Evolutionary conservation across 2,329 filamentous ascomycete species (phyloP).

Genomic region (Trichothecium roseum): DNA sequence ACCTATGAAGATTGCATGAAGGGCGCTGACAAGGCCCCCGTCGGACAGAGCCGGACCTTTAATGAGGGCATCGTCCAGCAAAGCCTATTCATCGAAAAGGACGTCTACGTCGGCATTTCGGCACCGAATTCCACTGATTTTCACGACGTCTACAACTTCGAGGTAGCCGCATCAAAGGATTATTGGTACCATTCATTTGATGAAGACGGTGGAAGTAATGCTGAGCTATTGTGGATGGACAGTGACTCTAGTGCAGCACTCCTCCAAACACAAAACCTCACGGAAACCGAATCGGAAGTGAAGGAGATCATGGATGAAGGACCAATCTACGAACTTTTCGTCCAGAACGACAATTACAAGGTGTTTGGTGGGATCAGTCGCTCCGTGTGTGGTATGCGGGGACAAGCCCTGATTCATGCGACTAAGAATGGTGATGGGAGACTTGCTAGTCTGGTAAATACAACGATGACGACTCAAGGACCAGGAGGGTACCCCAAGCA

Average conservation of each 20-base stretch:
- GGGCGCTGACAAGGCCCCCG: constrained; percentile 10
- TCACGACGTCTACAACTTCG: constrained; percentile 62
- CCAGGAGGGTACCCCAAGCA: constrained; percentile 63
- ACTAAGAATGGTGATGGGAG: constrained; percentile 37
- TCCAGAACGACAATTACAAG: constrained; percentile 48
- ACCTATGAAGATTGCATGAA: constrained; percentile 24
- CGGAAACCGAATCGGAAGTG: constrained; percentile 42
- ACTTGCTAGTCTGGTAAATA: constrained; percentile 35
- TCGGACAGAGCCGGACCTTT: constrained; percentile 33
- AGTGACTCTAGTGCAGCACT: constrained; percentile 72
- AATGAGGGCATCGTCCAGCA: constrained; percentile 60
- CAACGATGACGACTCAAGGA: constrained; percentile 60
- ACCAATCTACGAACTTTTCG: constrained; percentile 70
- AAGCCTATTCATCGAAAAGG: constrained; percentile 47
- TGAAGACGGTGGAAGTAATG: constrained; percentile 16
- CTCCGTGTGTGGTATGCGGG: constrained; percentile 73
- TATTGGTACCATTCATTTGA: constrained; percentile 60
- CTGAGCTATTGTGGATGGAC: constrained; percentile 69
- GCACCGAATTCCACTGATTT: constrained; percentile 56
- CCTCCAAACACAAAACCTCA: constrained; percentile 67
- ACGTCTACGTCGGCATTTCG: constrained; percentile 67
- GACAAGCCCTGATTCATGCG: constrained; percentile 51
- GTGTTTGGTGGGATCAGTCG: constrained; percentile 59
- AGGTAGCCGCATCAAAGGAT: constrained; percentile 76
- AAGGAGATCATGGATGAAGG: constrained; percentile 39